A percentile compares a stretch with the other conserved stretches of the same genome.
Conservation (phyloP, 192 early-diverging fungal genomes). For the Phycomyces blakesleeanus region DNA sequence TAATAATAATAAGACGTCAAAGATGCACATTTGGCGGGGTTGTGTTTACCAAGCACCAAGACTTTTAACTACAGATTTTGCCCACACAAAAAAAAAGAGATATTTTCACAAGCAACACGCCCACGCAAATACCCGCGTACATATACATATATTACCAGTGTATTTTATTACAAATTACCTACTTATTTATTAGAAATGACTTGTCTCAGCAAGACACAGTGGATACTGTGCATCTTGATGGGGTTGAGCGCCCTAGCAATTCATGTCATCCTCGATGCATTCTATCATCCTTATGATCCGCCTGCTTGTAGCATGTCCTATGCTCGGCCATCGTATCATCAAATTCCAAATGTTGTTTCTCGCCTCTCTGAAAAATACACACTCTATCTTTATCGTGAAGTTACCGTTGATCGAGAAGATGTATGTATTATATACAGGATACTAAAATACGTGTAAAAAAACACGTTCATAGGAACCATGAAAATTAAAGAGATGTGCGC, state of each 20-base stretch:
- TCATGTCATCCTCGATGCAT: background rate
- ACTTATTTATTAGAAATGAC: too few species aligned
- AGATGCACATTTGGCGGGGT: too few species aligned
- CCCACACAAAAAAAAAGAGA: too few species aligned
- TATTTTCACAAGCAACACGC: too few species aligned
- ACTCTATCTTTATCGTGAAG: slow-evolving; percentile 73
- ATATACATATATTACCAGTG: too few species aligned
- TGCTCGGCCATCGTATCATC: slow-evolving; percentile 48
- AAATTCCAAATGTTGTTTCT: slow-evolving; percentile 37
- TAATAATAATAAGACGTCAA: too few species aligned
- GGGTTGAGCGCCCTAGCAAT: background rate
- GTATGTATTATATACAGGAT: slow-evolving; percentile 10
- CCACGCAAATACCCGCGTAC: too few species aligned
- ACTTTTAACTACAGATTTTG: too few species aligned
- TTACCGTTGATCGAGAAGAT: slow-evolving; percentile 40
- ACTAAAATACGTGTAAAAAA: too few species aligned
- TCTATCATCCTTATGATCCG: slow-evolving; percentile 49
- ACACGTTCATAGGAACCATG: background rate
- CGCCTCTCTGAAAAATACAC: slow-evolving; percentile 65
- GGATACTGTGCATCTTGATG: background rate
- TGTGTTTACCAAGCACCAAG: too few species aligned
- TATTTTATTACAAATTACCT: too few species aligned
- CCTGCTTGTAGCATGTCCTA: slow-evolving; percentile 49
- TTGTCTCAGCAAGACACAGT: too few species aligned
- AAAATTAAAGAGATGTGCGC: background rate